Percentiles rank a stretch among this genome's conserved stretches.
Evolutionary conservation across 2,329 filamentous ascomycete genomes (phyloP).

Genomic region (Phoma sp.): DNA sequence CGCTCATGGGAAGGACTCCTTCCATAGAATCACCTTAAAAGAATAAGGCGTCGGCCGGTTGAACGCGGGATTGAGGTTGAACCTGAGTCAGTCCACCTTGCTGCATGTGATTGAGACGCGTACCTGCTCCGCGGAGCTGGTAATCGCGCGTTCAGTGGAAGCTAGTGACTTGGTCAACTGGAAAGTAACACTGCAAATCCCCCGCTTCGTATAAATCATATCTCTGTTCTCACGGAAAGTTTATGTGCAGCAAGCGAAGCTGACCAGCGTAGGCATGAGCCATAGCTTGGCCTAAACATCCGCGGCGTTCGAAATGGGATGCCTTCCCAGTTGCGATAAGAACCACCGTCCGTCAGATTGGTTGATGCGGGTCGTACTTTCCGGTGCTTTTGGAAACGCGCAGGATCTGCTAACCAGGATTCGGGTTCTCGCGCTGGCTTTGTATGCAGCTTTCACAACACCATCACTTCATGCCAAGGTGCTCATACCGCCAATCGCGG

Average conservation of each 20-base stretch:
- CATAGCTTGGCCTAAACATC: background rate
- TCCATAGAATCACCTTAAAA: background rate
- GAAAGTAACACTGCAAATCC: background rate
- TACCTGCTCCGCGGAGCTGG: background rate
- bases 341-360: background rate
- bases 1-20: background rate
- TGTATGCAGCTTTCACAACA: slow-evolving; percentile 1
- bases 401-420: slow-evolving; percentile 8
- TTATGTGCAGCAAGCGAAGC: background rate
- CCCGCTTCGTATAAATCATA: too few species aligned
- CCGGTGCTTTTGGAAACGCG: background rate
- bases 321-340: background rate
- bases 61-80: background rate
- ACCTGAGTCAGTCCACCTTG: background rate
- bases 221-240: background rate
- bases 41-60: background rate
- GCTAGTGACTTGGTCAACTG: background rate
- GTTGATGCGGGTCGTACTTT: background rate
- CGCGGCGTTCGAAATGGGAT: background rate
- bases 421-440: background rate
- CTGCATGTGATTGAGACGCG: background rate
- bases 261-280: background rate
- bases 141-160: background rate
- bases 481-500: background rate
- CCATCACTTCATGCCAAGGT: slow-evolving; percentile 7